phyloP scores from a whole-genome alignment of 2,329 filamentous ascomycete species.

The Neopestalotiopsis clavispora region DNA sequence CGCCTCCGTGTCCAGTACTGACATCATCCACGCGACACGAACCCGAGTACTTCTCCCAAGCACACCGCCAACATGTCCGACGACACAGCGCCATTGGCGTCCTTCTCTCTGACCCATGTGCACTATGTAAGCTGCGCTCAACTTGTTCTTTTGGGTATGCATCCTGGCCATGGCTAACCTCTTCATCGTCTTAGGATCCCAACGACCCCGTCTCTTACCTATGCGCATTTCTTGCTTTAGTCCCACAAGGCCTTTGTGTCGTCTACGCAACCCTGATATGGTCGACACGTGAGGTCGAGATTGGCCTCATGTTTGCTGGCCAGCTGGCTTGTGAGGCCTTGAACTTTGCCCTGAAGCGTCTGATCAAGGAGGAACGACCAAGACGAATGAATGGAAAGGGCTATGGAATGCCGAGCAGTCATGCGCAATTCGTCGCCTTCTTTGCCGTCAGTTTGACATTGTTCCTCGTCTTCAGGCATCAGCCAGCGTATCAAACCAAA shows the following conservation, averaged over 20 bases:
- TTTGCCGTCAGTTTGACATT: slow-evolving; percentile 85
- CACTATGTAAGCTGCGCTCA: slow-evolving; percentile 75
- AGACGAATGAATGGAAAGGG: slow-evolving; percentile 85
- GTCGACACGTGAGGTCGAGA: slow-evolving; percentile 88
- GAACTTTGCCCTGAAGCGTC: slow-evolving; percentile 87
- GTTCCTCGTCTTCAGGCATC: slow-evolving; percentile 84
- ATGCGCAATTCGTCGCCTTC: slow-evolving; percentile 93
- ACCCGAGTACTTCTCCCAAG: background rate
- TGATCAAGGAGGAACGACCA: slow-evolving; percentile 91
- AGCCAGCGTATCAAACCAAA: slow-evolving; percentile 50
- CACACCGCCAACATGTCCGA: slow-evolving; percentile 29
- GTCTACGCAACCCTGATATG: slow-evolving; percentile 90
- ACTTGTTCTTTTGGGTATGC: background rate
- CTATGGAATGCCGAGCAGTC: slow-evolving; percentile 95
- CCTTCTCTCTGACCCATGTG: slow-evolving; percentile 92
- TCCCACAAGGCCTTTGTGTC: slow-evolving; percentile 89
- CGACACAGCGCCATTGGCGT: slow-evolving; percentile 70
- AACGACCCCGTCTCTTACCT: slow-evolving; percentile 81
- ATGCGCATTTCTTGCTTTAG: slow-evolving; percentile 91
- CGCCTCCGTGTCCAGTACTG: background rate
- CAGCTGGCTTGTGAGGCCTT: slow-evolving; percentile 90
- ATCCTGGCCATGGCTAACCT: background rate
- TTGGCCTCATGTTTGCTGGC: slow-evolving; percentile 86
- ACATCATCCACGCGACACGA: slow-evolving; percentile 4
- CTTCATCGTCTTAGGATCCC: slow-evolving; percentile 69